phyloP scores from a whole-genome alignment of 2,329 filamentous ascomycete genomes.

The Colletotrichum coccodes region DNA sequence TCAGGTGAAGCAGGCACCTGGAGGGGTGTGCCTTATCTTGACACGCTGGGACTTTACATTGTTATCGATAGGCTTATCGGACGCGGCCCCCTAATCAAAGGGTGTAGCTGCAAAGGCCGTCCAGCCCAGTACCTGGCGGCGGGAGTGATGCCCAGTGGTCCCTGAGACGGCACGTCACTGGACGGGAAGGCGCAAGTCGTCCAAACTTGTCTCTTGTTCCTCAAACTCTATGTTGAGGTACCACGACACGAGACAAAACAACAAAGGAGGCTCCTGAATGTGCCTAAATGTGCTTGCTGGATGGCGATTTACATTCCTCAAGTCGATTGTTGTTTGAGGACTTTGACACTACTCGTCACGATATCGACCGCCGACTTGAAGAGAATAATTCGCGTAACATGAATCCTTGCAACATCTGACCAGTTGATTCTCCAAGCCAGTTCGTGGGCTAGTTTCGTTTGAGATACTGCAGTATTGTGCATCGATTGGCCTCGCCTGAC shows the following conservation, averaged over 20 bases:
- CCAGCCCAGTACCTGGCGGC: background rate
- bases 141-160: background rate
- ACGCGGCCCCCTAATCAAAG: background rate
- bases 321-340: background rate
- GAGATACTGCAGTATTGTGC: no score
- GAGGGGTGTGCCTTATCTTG: background rate
- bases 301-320: background rate
- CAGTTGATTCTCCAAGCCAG: no score
- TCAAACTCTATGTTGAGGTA: conserved; percentile 17
- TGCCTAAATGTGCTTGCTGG: background rate
- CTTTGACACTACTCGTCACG: no score
- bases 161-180: conserved; percentile 15
- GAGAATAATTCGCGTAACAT: no score
- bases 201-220: conserved; percentile 1
- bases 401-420: no score
- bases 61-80: conserved; percentile 9
- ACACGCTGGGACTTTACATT: background rate
- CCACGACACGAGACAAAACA: background rate
- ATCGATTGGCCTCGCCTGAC: background rate
- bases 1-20: background rate
- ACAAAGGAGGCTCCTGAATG: background rate
- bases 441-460: no score
- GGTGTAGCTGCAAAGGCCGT: background rate
- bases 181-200: conserved; percentile 12
- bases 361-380: no score